These are phyloP conservation scores for Fusarium nisikadoi DNA, from an alignment of 2,329 filamentous ascomycete species.

Conservation along the genomic window DNA sequence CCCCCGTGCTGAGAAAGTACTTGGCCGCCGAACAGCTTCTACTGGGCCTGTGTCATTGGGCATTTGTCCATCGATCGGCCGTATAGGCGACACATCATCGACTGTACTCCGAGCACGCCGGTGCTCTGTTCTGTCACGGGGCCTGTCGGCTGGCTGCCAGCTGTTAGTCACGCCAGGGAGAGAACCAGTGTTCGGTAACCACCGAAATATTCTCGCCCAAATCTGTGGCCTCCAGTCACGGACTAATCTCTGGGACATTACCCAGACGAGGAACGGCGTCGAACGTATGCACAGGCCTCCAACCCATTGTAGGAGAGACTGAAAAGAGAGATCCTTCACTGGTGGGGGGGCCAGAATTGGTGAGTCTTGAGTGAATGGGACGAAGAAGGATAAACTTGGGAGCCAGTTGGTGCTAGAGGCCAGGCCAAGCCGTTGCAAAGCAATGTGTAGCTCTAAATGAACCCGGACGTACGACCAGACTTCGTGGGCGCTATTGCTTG, in stretches of 20 bases:
- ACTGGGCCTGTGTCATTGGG: conserved; percentile 43
- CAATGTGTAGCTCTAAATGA: conserved; percentile 64
- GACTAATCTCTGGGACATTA: conserved; percentile 54
- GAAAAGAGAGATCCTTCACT: conserved; percentile 50
- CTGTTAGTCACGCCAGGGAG: conserved; percentile 38
- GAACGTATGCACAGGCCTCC: conserved; percentile 55
- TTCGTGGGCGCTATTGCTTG: conserved; percentile 43
- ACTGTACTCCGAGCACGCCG: conserved; percentile 35
- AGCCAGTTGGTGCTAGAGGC: conserved; percentile 54
- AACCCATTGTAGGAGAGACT: conserved; percentile 57
- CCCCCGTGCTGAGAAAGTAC: conserved; percentile 59
- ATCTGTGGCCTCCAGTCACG: conserved; percentile 51
- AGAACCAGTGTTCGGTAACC: conserved; percentile 54
- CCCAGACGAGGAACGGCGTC: conserved; percentile 60
- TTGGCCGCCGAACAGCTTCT: conserved; percentile 55
- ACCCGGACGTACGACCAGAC: conserved; percentile 57
- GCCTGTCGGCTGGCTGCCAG: conserved; percentile 18
- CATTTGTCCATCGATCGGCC: conserved; percentile 47
- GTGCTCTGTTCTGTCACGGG: conserved; percentile 33
- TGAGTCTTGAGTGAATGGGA: conserved; percentile 64
- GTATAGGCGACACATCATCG: conserved; percentile 41
- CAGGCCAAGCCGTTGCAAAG: conserved; percentile 63
- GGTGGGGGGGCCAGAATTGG: conserved; percentile 60
- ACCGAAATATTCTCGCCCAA: conserved; percentile 53
- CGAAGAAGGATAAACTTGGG: conserved; percentile 61